phyloP scores from a whole-genome alignment of 176 grass and related monocot species.

The Bolboschoenus planiculmis region DNA sequence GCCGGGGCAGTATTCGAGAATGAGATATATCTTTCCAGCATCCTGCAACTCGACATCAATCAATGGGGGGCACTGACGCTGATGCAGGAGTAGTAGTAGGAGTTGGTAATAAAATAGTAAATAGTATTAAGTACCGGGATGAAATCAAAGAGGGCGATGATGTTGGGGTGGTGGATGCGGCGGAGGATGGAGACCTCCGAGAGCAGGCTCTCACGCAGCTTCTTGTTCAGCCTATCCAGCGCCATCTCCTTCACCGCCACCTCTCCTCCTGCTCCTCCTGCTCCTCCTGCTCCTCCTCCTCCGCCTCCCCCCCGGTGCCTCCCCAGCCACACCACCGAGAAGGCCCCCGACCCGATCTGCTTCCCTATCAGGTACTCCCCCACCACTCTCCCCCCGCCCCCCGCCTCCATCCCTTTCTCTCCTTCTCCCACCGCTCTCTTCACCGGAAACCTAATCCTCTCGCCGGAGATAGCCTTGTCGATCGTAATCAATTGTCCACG shows the following conservation, averaged over 20 bases:
- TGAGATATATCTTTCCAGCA: conserved; percentile 68
- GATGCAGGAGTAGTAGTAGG: no score
- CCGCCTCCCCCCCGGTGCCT: conserved; percentile 25
- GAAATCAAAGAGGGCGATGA: conserved; percentile 75
- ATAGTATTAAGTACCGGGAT: no score
- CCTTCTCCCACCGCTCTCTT: background rate
- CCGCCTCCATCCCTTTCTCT: conserved; percentile 21
- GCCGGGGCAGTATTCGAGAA: conserved; percentile 86
- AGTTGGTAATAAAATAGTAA: no score
- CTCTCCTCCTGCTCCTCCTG: conserved; percentile 24
- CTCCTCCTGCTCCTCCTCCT: background rate
- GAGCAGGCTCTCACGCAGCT: conserved; percentile 87
- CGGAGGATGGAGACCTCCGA: conserved; percentile 89
- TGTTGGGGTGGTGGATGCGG: conserved; percentile 66
- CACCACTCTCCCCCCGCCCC: conserved; percentile 32
- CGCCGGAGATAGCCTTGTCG: no score
- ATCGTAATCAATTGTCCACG: no score
- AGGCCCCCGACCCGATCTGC: conserved; percentile 73
- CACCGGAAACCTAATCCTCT: conserved; percentile 38
- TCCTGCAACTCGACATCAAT: no score
- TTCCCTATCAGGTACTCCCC: conserved; percentile 65
- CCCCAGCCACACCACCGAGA: conserved; percentile 79
- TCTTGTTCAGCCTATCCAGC: conserved; percentile 62
- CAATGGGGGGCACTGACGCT: no score
- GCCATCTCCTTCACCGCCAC: conserved; percentile 95